phyloP scores from a whole-genome alignment of 148 eudicot genomes.

The Pouteria glomerata region DNA sequence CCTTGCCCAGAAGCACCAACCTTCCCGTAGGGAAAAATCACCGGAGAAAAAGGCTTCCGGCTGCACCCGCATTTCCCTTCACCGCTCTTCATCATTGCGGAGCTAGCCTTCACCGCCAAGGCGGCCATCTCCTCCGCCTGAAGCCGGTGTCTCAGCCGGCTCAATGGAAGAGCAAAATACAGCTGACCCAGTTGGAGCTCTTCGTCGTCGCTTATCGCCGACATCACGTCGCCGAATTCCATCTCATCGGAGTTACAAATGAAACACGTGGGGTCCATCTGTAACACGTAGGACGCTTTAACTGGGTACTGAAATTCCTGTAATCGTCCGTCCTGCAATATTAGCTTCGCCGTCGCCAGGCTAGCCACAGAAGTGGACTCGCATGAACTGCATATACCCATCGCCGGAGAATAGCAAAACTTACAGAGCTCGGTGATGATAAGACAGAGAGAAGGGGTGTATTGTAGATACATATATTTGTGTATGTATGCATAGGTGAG shows the following conservation, averaged over 20 bases:
- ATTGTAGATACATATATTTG: no score
- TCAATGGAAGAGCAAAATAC: slow-evolving; percentile 69
- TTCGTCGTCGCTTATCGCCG: slow-evolving; percentile 46
- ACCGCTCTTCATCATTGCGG: slow-evolving; percentile 46
- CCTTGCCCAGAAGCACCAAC: slow-evolving; percentile 36
- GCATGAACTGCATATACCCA: slow-evolving; percentile 58
- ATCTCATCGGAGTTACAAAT: slow-evolving; percentile 83
- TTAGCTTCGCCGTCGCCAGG: slow-evolving; percentile 55
- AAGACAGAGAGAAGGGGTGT: not conserved
- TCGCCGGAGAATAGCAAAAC: not conserved
- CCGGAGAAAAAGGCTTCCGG: slow-evolving; percentile 11
- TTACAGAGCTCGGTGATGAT: not conserved
- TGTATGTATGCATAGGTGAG: no score
- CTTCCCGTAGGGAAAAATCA: slow-evolving; percentile 21
- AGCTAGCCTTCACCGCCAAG: slow-evolving; percentile 83
- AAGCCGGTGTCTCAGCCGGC: slow-evolving; percentile 39
- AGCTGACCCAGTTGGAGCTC: slow-evolving; percentile 69
- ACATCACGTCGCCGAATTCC: slow-evolving; percentile 65
- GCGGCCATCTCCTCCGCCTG: slow-evolving; percentile 90
- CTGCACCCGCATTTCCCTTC: slow-evolving; percentile 43
- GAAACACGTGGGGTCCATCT: slow-evolving; percentile 34
- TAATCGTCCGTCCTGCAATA: slow-evolving; percentile 46
- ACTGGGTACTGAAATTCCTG: slow-evolving; percentile 55
- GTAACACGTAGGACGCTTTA: slow-evolving; percentile 42
- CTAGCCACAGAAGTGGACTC: slow-evolving; percentile 33